Conservation (phyloP, 2,329 filamentous ascomycete genomes). For the Trichophyton rubrum region DNA sequence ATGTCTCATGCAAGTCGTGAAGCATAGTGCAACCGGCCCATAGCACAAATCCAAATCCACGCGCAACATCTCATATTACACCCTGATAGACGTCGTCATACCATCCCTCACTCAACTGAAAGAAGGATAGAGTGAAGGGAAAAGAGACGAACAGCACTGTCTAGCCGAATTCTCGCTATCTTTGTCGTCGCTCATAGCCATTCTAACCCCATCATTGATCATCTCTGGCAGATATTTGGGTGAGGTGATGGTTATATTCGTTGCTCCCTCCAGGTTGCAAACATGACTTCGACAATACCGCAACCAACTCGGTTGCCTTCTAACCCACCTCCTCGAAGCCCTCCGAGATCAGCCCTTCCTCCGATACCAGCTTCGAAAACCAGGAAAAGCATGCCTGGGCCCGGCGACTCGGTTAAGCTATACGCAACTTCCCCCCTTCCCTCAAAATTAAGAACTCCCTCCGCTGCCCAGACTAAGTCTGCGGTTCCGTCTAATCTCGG, state of each 20-base stretch:
- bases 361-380: conserved; percentile 62
- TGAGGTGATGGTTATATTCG: conserved; percentile 2
- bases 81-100: not conserved
- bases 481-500: conserved; percentile 34
- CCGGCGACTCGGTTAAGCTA: conserved; percentile 34
- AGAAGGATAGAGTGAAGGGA: not conserved
- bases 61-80: conserved; percentile 3
- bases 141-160: not conserved
- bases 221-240: not conserved
- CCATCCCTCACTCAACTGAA: not conserved
- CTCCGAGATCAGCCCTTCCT: conserved; percentile 59
- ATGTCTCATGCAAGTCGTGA: conserved; percentile 4
- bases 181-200: not conserved
- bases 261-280: not conserved
- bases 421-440: conserved; percentile 31
- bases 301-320: conserved; percentile 48
- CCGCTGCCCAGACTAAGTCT: conserved; percentile 41
- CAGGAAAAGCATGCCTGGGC: conserved; percentile 49
- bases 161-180: not conserved
- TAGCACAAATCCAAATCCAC: conserved; percentile 2
- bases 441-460: conserved; percentile 47
- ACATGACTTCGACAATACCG: conserved; percentile 52
- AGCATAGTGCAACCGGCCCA: not conserved
- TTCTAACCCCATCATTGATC: not conserved
- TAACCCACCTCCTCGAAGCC: conserved; percentile 55